Base-by-base conservation (phyloP, 2,329 filamentous ascomycete genomes). In the Talaromyces rugulosus region DNA sequence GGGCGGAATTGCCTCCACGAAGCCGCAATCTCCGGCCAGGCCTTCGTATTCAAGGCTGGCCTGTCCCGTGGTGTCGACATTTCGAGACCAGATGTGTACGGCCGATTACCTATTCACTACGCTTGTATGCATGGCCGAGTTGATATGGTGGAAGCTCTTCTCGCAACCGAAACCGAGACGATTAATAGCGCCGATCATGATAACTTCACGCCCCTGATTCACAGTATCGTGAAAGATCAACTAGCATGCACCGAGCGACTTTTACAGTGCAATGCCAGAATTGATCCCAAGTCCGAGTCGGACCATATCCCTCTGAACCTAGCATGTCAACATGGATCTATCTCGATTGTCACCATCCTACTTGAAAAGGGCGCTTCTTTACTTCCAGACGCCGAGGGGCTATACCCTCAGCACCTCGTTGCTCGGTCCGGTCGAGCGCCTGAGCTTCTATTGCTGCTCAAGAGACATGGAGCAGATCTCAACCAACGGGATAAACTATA, bases 381-480 rank as follows among this genome's bases (percentile, higher is more conserved):
- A 63, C 81, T 97, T n/a, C 89, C 95, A 8, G 95, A 99, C 76
- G 95, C 95, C 2, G 95, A 99, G 80, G 95, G 95, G 1, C 81
- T 99, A 11, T 99, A 91, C 72, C 95, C 95, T n/a, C 95, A 98
- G 73, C 95, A 99, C 77, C 85, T 98, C 36, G 94, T 98, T 23
- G 94, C 95, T 28, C 86, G 95, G 60, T 95, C 94, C 33, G 92
- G 92, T 2, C 88, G 93, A 71, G 90, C 87, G 0, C 90, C 92
- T 1, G 83, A 91, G 60, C 84, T 97, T 31, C 82, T 98, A 11
- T 79, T 93, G 14, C 82, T 97, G 44, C 82, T 99, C 12, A 89
- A 92, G 73, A 83, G 89, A 57, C 93, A 95, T 70, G 93, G 93
- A 1, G 94, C 92, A 27, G 89, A 99, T 72, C 83, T 99, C 51